These are phyloP conservation scores for Pseudohyphozyma bogoriensis DNA, from an alignment of 768 basidiomycete genomes.

Conservation along the genomic window DNA sequence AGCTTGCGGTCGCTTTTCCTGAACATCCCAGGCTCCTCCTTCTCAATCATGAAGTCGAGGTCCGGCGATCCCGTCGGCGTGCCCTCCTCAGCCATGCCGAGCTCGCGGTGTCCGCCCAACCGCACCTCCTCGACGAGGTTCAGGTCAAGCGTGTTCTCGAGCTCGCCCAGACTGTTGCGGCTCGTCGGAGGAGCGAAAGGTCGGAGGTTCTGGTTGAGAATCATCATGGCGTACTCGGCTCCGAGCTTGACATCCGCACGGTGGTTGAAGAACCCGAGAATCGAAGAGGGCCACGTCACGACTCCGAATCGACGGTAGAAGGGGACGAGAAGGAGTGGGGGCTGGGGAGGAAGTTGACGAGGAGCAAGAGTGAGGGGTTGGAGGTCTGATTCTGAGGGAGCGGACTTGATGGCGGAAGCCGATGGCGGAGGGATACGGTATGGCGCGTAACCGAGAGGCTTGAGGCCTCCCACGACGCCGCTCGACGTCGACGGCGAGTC, in stretches of 20 bases:
- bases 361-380: constrained; percentile 43
- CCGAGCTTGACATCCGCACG: constrained; percentile 68
- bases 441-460: constrained; percentile 25
- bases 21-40: constrained; percentile 25
- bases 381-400: too few species aligned
- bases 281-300: constrained; percentile 29
- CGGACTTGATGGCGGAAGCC: too few species aligned
- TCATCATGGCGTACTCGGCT: constrained; percentile 65
- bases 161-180: constrained; percentile 40
- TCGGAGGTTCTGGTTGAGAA: constrained; percentile 56
- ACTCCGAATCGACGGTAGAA: constrained; percentile 35
- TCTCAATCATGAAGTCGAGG: constrained; percentile 25
- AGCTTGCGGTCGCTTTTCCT: constrained; percentile 20
- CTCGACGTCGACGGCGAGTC: background rate
- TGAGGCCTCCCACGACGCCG: background rate
- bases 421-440: constrained; percentile 25
- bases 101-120: constrained; percentile 9
- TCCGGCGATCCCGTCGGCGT: constrained; percentile 23
- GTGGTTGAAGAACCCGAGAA: constrained; percentile 78
- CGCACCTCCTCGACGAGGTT: constrained; percentile 48
- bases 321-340: constrained; percentile 52
- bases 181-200: constrained; percentile 49
- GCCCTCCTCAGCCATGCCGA: constrained; percentile 10
- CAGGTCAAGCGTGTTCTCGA: constrained; percentile 44
- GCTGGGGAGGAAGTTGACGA: constrained; percentile 58